Base-by-base conservation (phyloP, 345 rosid genomes). In the Carallia pectinifolia region DNA sequence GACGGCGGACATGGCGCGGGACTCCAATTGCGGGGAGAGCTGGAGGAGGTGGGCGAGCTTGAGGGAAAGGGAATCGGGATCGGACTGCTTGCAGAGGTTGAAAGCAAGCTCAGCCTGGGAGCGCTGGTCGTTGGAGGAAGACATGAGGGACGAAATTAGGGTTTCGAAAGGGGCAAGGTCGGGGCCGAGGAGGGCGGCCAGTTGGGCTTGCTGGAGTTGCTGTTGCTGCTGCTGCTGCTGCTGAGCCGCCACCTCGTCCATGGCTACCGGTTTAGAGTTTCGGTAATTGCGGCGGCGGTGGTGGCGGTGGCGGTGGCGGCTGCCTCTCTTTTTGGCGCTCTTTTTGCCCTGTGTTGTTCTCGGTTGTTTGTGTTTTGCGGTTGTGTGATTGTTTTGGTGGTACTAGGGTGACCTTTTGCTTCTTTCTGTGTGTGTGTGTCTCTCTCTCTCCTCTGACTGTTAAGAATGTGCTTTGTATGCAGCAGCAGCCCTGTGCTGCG, bases 91-190 rank as follows among this genome's bases (percentile, higher is more conserved):
- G 65, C 90, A 89, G 76, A 92, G 90, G 69, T 95, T 90, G 91
- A 90, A 92, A n/a, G 88, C 81, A 33, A 82, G 59, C 79, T 95
- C 99, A 13, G 99, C 99, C 44, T 84, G 58, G 10, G 98, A 90
- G 3, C 99, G 98, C 60, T 84, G 97, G 34, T 95, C 98, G 90
- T 95, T 92, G 68, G 98, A 82, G 66, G 97, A 83, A 6, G 99
- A 86, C 99, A 92, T 89, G 69, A 95, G 93, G 72, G 83, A 84
- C 15, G 88, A 81, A 78, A 95, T 79, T 17, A 92, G 82, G 37
- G 87, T 84, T 75, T 92, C 99, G 67, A 95, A 95, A 5, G 92
- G 90, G 54, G 85, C 83, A 0, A 86, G 79, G 78, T 90, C 98
- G 58, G 92, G 81, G 13, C 97, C 99, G 56, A 95, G 84, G 58